Evolutionary conservation across 345 rosid genomes (phyloP).

Genomic region (Citrus medica): DNA sequence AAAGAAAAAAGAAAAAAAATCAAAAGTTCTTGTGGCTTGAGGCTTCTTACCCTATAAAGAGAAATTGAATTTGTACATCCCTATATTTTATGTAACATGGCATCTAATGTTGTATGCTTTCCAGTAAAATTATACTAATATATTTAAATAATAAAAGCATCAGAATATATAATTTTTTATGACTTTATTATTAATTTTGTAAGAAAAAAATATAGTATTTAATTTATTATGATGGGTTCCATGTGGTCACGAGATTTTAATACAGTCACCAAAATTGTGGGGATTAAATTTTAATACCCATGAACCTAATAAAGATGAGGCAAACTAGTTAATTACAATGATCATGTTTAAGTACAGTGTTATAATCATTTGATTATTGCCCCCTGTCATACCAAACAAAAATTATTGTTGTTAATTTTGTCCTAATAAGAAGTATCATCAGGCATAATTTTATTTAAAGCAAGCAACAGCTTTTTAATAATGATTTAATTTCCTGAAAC

Average conservation of each 20-base stretch:
- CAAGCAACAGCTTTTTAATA: conserved; percentile 6
- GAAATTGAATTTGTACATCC: not conserved
- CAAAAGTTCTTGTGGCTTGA: not conserved
- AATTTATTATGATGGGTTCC: not conserved
- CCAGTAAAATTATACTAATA: not conserved
- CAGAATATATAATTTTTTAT: not conserved
- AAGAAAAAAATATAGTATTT: not conserved
- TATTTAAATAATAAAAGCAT: not conserved
- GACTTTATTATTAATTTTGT: not conserved
- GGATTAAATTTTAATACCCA: conserved; percentile 1
- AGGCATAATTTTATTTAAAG: conserved; percentile 12
- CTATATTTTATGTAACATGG: not conserved
- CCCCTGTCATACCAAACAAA: conserved; percentile 12
- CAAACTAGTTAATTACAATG: not conserved
- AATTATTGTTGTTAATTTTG: conserved; percentile 10
- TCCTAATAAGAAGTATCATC: conserved; percentile 9
- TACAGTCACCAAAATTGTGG: not conserved
- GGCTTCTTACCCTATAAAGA: not conserved
- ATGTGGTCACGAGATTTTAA: conserved; percentile 11
- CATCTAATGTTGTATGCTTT: not conserved
- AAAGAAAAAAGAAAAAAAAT: not conserved
- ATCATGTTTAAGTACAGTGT: conserved; percentile 14
- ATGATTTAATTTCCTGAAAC: not conserved
- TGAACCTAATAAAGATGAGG: conserved; percentile 4
- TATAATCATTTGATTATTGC: conserved; percentile 16